phyloP scores from a whole-genome alignment of 306 rosid species.

The Prunus persica region Prunus_persica_NCBIv2 NC_034011.1:20415501-20416000 shows the following conservation, averaged over 20 bases:
- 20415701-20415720: neutral
- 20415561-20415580: neutral
- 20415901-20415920: slow-evolving; percentile 95
- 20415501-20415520: neutral
- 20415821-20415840: slow-evolving; percentile 97
- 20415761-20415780: slow-evolving; percentile 16
- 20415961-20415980: neutral
- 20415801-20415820: slow-evolving; percentile 94
- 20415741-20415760: neutral
- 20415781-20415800: slow-evolving; percentile 64
- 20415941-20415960: neutral
- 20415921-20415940: slow-evolving; percentile 46
- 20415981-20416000: neutral
- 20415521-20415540: neutral
- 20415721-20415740: neutral
- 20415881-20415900: slow-evolving; percentile 98
- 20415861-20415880: slow-evolving; percentile 95
- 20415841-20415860: slow-evolving; percentile 95
- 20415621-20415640: neutral
- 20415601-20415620: neutral
- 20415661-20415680: neutral
- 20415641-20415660: neutral
- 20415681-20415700: neutral
- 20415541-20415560: neutral
- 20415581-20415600: neutral